Conservation (phyloP, 306 rosid genomes). For the Morella rubra region DNA sequence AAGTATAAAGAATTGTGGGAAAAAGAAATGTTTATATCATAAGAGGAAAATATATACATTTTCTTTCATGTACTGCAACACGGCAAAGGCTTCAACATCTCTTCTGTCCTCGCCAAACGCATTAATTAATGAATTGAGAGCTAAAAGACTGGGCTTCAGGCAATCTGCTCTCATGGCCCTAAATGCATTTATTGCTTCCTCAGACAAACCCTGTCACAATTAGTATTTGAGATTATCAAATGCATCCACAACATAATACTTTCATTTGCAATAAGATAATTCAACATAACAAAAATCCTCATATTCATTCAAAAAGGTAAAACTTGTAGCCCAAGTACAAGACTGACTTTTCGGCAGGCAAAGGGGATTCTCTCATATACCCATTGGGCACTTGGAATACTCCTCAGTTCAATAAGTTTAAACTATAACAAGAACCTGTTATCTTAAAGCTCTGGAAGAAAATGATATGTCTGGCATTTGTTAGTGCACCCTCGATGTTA, state of each 20-base stretch:
- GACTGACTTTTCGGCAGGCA: not conserved
- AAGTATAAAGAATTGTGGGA: not conserved
- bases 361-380: not conserved
- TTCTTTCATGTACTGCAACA: slow-evolving; percentile 85
- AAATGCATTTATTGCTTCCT: slow-evolving; percentile 80
- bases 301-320: not conserved
- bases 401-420: not conserved
- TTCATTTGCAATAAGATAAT: slow-evolving; percentile 8
- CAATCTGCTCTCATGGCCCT: slow-evolving; percentile 81
- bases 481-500: not conserved
- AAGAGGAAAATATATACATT: slow-evolving; percentile 40
- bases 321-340: not conserved
- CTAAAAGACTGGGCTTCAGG: slow-evolving; percentile 76
- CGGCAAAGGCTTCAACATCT: slow-evolving; percentile 90
- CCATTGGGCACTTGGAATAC: not conserved
- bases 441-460: not conserved
- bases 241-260: slow-evolving; percentile 18
- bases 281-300: not conserved
- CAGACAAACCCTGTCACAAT: slow-evolving; percentile 77
- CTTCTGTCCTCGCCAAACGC: slow-evolving; percentile 92
- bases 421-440: not conserved
- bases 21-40: not conserved
- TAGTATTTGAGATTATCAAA: slow-evolving; percentile 29
- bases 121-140: slow-evolving; percentile 88
- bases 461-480: not conserved